Evolutionary conservation across 345 rosid species (phyloP).

Genomic region (Crucihimalaya himalaica): DNA sequence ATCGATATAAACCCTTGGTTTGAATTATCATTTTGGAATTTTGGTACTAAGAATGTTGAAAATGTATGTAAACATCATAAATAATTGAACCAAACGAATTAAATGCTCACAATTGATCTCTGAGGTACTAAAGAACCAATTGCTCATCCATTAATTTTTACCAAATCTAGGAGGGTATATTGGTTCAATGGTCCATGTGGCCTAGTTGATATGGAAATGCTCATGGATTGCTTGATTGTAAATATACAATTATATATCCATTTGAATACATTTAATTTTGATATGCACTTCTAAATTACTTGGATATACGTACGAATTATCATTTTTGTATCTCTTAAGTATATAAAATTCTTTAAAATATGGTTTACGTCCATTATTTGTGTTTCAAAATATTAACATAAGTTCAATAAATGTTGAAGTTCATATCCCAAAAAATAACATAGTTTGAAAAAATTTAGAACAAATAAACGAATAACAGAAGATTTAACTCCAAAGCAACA

Average conservation of each 20-base stretch:
- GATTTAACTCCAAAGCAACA: not conserved
- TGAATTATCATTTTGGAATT: not conserved
- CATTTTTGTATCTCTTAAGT: no score
- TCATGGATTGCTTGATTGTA: not conserved
- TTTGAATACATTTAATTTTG: not conserved
- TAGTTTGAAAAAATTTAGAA: not conserved
- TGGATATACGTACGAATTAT: not conserved
- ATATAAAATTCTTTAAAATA: no score
- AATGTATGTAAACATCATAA: not conserved
- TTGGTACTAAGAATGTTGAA: not conserved
- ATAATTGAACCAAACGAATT: not conserved
- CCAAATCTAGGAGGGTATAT: not conserved
- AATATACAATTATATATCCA: not conserved
- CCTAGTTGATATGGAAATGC: not conserved
- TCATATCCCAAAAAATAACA: not conserved
- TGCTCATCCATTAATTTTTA: not conserved
- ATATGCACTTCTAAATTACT: not conserved
- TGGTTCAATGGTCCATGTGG: not conserved
- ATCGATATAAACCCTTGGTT: conserved; percentile 19
- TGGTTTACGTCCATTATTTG: not conserved
- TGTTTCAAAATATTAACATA: not conserved
- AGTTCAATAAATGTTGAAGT: not conserved
- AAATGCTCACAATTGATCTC: not conserved
- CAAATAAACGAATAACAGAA: not conserved
- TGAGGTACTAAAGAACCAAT: not conserved